phyloP scores from a whole-genome alignment of 306 rosid species.

The Cucurbita maxima region DNA sequence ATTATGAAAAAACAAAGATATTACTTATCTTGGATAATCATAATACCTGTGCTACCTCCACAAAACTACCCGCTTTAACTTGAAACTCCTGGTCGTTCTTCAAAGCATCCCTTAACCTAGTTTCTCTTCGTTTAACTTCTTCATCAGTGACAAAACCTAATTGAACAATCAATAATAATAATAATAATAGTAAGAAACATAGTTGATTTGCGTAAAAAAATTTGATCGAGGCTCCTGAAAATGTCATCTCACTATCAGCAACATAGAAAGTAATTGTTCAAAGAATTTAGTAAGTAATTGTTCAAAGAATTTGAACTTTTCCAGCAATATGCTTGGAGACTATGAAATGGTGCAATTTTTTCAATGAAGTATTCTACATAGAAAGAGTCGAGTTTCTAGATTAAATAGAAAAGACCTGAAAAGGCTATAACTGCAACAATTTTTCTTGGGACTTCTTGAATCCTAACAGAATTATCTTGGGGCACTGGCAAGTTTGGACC shows the following conservation, averaged over 20 bases:
- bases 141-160: conserved; percentile 64
- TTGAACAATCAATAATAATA: neutral
- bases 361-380: neutral
- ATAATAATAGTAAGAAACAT: neutral
- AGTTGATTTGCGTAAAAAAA: neutral
- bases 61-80: conserved; percentile 42
- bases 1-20: neutral
- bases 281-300: neutral
- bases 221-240: neutral
- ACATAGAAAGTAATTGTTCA: neutral
- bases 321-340: neutral
- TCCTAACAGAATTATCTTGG: conserved; percentile 62
- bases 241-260: neutral
- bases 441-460: conserved; percentile 62
- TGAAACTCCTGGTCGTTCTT: conserved; percentile 39
- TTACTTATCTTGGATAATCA: neutral
- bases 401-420: conserved; percentile 52
- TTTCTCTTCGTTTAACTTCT: conserved; percentile 49
- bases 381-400: neutral
- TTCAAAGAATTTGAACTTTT: neutral
- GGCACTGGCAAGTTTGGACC: conserved; percentile 69
- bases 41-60: conserved; percentile 75
- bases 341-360: neutral
- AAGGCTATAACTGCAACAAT: conserved; percentile 66
- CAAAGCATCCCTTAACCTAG: conserved; percentile 44